Base-by-base conservation (phyloP, 495 filamentous ascomycete species). In the Aspergillus mulundensis region DNA sequence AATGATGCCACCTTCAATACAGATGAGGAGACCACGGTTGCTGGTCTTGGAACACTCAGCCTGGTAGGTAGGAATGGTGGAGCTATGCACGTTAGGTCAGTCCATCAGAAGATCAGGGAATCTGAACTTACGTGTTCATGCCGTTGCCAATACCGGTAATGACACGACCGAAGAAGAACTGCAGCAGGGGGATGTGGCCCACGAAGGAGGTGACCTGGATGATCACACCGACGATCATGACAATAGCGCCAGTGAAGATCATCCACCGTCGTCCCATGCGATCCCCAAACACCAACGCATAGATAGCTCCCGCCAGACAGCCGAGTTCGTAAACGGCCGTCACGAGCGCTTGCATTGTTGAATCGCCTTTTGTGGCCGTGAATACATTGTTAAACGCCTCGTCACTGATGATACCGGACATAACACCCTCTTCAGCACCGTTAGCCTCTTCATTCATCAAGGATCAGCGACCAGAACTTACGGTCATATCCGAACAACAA, bases 301-400 rank as follows among this genome's bases (percentile, higher is more conserved):
- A 84, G 51, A 92, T 80, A 43, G 90, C 88, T 39, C 90, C 89
- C 10, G 81, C 66, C 16, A 93, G 70, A 71, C 89, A 92, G 12
- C 87, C 89, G 36, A 92, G 78, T 62, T 92, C 88, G 65, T 92
- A 94, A 41, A 95, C 88, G 3, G 89, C 87, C 2, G 89, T 93
- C 14, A 93, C 86, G 18, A 88, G 74, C 25, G 87, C 89, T 66
- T 92, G 87, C 83, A 90, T 89, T 1, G 84, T 85, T 5, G 83
- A 71, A 62, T 90, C 75, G 59, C 77, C 71, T 47, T 77, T 77
- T 1, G 87, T 88, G 40, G 84, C 84, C 12, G 82, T 81, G 63
- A 93, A 90, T 15, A 85, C 76, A 24, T 81, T 60, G 68, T 85
- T 86, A 75, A 95, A 95, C 10, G 81, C 80, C 0, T 76, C 71